These are phyloP conservation scores for Pyrenophora graminea DNA, from an alignment of 2,329 filamentous ascomycete species.

Conservation along the genomic window DNA sequence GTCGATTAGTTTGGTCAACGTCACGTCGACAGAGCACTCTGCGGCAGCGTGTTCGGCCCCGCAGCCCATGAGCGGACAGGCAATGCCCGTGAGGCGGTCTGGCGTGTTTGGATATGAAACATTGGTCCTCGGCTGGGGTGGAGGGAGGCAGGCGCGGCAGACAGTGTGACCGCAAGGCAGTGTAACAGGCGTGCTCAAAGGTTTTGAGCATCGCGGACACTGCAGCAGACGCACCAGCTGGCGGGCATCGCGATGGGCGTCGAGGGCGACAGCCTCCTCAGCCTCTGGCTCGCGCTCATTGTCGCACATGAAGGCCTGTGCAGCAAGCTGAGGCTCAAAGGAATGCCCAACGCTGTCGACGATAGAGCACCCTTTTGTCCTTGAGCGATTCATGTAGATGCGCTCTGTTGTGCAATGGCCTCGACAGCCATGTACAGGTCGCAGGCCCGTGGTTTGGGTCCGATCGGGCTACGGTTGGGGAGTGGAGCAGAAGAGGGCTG, in stretches of 20 bases:
- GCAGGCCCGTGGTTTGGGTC: slow-evolving; percentile 7
- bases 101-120: slow-evolving; percentile 77
- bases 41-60: slow-evolving; percentile 71
- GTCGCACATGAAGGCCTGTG: slow-evolving; percentile 50
- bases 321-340: slow-evolving; percentile 31
- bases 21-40: slow-evolving; percentile 79
- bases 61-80: slow-evolving; percentile 73
- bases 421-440: slow-evolving; percentile 28
- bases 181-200: slow-evolving; percentile 70
- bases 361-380: slow-evolving; percentile 39
- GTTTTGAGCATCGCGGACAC: slow-evolving; percentile 73
- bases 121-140: slow-evolving; percentile 65
- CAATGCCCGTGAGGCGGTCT: slow-evolving; percentile 69
- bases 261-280: slow-evolving; percentile 46
- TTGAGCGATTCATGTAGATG: slow-evolving; percentile 45
- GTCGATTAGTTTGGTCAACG: slow-evolving; percentile 71
- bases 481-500: slow-evolving; percentile 4
- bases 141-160: slow-evolving; percentile 75
- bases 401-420: slow-evolving; percentile 18
- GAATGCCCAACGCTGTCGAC: slow-evolving; percentile 39
- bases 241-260: slow-evolving; percentile 61
- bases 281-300: slow-evolving; percentile 42
- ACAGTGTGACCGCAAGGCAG: slow-evolving; percentile 81
- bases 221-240: slow-evolving; percentile 74
- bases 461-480: slow-evolving; percentile 11